Percentiles rank a stretch among this genome's conserved stretches.
phyloP scores from a whole-genome alignment of 495 filamentous ascomycete species.

The Neurospora sp. region DNA sequence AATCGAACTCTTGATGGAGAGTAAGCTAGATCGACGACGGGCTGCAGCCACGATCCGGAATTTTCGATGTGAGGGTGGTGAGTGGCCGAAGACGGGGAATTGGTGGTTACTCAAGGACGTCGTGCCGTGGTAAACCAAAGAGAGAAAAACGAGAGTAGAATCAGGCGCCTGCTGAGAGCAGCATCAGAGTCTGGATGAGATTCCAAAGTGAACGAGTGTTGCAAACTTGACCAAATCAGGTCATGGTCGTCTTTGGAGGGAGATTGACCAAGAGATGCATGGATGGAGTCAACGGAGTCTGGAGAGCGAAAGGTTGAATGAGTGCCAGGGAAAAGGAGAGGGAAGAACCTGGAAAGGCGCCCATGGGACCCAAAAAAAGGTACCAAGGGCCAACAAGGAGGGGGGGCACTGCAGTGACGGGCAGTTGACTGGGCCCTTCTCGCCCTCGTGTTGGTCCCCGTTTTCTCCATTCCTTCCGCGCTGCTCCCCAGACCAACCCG shows the following conservation, averaged over 20 bases:
- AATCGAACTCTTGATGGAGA: not conserved
- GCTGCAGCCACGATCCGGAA: constrained; percentile 11
- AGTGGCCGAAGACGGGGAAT: not conserved
- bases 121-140: constrained; percentile 1
- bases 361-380: not conserved
- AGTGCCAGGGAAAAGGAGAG: not conserved
- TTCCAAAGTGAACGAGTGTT: not conserved
- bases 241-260: not conserved
- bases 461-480: not conserved
- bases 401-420: not conserved
- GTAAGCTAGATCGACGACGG: constrained; percentile 6
- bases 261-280: not conserved
- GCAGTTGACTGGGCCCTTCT: not conserved
- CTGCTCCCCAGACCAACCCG: not conserved
- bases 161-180: not conserved
- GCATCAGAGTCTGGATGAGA: not conserved
- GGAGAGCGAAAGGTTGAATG: not conserved
- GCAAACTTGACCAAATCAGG: not conserved
- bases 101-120: constrained; percentile 1
- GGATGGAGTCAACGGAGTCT: not conserved
- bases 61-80: not conserved
- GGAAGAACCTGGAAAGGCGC: constrained; percentile 1
- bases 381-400: not conserved
- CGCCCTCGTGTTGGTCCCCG: constrained; percentile 5
- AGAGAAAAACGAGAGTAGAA: constrained; percentile 16